Evolutionary conservation across 1,284 basidiomycete species (phyloP), one percentile per base, ranked within the genome.

Genomic region (Neonothopanus nambi): DNA sequence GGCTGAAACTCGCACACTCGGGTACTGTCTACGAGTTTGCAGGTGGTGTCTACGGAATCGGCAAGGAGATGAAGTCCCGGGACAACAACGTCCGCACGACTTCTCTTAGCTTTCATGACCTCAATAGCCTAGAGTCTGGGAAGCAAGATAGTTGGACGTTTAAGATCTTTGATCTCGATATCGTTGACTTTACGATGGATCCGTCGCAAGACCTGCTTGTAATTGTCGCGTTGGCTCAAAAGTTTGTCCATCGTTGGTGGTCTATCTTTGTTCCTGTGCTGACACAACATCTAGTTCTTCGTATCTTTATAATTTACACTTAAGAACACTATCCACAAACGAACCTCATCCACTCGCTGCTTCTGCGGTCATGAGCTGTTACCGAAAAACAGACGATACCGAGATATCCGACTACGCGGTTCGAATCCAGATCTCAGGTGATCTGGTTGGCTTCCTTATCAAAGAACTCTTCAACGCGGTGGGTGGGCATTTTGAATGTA

Each of bases 171-270:
- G 70, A 72, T 39, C 52, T 75, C 26, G 67, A 65, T 30, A 71
- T 80, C 44, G 68, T 79, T 23, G 78, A 81, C 59, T 80, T 80
- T 49, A 79, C 78, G 0, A 79, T 81, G 72, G 78, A 80, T 64
- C 78, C 77, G 7, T 66, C 70, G 3, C 78, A 81, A 62, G 77
- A 81, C 59, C 61, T 82, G 8, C 66, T 81, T 21, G 72, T 78
- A 11, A 70, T 81, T 11, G 71, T 81, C 17, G 68, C 73, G 5
- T 64, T 74, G 6, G 70, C 70, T 26, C 56, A 65, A n/a, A 65
- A 70, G 79, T 80, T 57, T 55, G 77, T 67, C 7, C 51, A 46
- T 38, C 49, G 36, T 46, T 46, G n/a, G n/a, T n/a, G n/a, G 26
- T 45, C 13, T 33, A 38, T 13, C 35, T 51, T 38, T 6, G 49